Conservation (phyloP, 169 alveolate genomes). For the Babesia ovata region DNA sequence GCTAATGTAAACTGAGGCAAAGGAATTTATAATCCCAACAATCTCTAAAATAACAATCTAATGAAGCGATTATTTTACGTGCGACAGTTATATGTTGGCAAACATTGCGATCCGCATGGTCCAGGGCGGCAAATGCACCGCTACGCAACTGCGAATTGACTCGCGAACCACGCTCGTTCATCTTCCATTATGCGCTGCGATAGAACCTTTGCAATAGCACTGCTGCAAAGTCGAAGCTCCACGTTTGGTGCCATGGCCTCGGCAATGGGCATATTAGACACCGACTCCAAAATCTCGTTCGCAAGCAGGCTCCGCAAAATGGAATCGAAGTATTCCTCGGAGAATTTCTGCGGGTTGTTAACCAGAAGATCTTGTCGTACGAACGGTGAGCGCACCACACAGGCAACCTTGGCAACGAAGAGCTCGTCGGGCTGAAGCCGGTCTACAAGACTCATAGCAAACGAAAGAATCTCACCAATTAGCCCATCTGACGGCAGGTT, state of each 20-base stretch:
- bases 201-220: slow-evolving; percentile 30
- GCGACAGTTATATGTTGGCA: neutral
- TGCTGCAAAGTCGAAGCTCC: slow-evolving; percentile 30
- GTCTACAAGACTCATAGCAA: slow-evolving; percentile 51
- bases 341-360: slow-evolving; percentile 32
- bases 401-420: slow-evolving; percentile 53
- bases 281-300: slow-evolving; percentile 37
- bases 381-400: slow-evolving; percentile 34
- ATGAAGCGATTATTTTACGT: no score
- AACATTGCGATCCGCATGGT: neutral
- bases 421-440: slow-evolving; percentile 52
- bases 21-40: no score
- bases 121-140: neutral
- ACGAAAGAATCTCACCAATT: slow-evolving; percentile 40
- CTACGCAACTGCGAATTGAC: slow-evolving; percentile 11
- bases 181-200: slow-evolving; percentile 41
- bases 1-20: no score
- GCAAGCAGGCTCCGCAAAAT: slow-evolving; percentile 29
- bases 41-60: no score
- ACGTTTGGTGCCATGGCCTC: slow-evolving; percentile 19
- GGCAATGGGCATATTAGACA: slow-evolving; percentile 10
- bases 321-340: slow-evolving; percentile 23
- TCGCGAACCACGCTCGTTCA: slow-evolving; percentile 44
- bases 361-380: slow-evolving; percentile 27
- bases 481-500: slow-evolving; percentile 2